Evolutionary conservation across 1,284 basidiomycete genomes (phyloP), one percentile per base, ranked within the genome.

Genomic region (Cystobasidium pallidum): DNA sequence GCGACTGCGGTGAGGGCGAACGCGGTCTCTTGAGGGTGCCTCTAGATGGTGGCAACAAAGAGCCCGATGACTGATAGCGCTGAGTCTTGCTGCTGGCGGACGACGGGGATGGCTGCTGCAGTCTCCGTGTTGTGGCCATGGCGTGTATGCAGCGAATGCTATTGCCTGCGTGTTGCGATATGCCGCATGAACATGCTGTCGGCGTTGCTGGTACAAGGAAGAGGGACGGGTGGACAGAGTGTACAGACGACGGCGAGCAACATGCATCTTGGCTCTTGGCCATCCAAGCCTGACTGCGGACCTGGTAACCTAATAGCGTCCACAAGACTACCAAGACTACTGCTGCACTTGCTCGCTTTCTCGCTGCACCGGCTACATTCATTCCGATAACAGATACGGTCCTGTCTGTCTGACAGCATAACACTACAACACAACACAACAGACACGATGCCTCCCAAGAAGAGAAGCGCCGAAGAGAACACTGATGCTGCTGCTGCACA

Each of bases 401-500:
- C 15, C 4, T 45, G 11, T n/a, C 43, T 19, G 43, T 19, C 43
- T 15, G 8, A 45, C 3, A 45, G 43, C 43, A 45, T n/a, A 39
- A n/a, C 43, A 8, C 19, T 36, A 4, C 30, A 34, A 57, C 54
- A n/a, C 34, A 17, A 57, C 17, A 32, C 32, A 4, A 57, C 6
- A 32, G 1, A 34, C 8, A 61, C 45, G 32, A 71, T 71, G 68
- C 59, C 68, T 28, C 68, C 68, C 3, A 63, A 70, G 36, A 67
- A 70, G 43, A 61, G 68, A 63, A 34, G 28, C 26, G 68, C 68
- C 32, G 59, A 51, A 17, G 49, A 34, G 19, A 49, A 64, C 8
- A 26, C 39, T 49, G 59, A 57, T 28, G 58, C 21, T 13, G 8
- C 21, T 13, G 8, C 39, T 19, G 32, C 57, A 3, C 57, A 57